A percentile compares a stretch with the other conserved stretches of the same genome.
Evolutionary conservation across 2,329 filamentous ascomycete species (phyloP).

Genomic region (Aureobasidium sp.): DNA sequence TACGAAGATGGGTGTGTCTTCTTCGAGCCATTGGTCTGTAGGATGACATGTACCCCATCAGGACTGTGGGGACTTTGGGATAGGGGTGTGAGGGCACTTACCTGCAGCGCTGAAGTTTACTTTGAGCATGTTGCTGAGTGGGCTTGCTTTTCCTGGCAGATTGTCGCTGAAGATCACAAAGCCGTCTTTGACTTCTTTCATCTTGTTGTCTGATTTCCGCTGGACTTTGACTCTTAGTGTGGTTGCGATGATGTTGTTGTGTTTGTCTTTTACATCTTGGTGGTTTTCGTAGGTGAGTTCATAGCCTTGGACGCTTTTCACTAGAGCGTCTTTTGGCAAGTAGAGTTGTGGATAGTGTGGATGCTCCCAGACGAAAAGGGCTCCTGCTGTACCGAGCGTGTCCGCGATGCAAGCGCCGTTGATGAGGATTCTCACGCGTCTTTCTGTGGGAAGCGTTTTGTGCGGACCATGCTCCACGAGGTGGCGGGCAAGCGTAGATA

Average conservation of each 20-base stretch:
- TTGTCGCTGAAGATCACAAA: conserved; percentile 26
- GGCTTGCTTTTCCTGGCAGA: neutral
- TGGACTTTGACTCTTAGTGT: conserved; percentile 22
- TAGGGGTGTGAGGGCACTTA: neutral
- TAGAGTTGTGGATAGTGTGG: conserved; percentile 42
- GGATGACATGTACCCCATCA: neutral
- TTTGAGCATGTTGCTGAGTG: conserved; percentile 15
- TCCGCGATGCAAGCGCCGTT: conserved; percentile 29
- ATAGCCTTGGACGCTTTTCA: neutral
- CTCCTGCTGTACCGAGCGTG: conserved; percentile 28
- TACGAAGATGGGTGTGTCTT: conserved; percentile 52
- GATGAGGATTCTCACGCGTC: conserved; percentile 29
- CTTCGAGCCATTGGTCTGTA: conserved; percentile 47
- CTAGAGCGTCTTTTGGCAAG: conserved; percentile 21
- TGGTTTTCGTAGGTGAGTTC: conserved; percentile 16
- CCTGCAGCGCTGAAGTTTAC: conserved; percentile 16
- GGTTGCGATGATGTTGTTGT: conserved; percentile 21
- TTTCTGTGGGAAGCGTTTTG: conserved; percentile 26
- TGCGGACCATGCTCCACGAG: conserved; percentile 35
- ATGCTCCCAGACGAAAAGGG: conserved; percentile 37
- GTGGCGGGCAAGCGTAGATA: conserved; percentile 35
- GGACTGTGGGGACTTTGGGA: neutral
- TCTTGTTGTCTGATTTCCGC: neutral
- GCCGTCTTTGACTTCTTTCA: conserved; percentile 22
- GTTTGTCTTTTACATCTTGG: conserved; percentile 19